These are phyloP conservation scores for Hemileccinum rubropunctum DNA, from an alignment of 768 basidiomycete genomes.

Conservation along the genomic window DNA sequence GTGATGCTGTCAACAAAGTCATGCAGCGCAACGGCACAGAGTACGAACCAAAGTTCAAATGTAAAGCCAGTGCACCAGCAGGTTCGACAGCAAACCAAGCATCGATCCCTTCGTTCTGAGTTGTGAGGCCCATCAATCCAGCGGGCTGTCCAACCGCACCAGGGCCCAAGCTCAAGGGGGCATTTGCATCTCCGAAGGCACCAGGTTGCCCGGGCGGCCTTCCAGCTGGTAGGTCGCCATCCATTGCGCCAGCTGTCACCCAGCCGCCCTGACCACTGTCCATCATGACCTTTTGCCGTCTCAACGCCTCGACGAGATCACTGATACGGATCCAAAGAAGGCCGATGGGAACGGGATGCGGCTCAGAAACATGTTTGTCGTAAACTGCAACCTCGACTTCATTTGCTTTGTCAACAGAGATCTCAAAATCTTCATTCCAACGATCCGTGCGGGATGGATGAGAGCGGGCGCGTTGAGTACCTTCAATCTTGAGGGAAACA, in stretches of 20 bases:
- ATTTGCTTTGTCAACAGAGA: conserved; percentile 95
- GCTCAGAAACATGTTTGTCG: conserved; percentile 83
- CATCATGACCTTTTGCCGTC: conserved; percentile 87
- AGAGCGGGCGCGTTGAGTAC: conserved; percentile 87
- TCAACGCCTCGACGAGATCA: conserved; percentile 89
- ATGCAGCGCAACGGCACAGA: background rate
- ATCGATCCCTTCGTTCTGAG: conserved; percentile 75
- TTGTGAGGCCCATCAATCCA: conserved; percentile 21
- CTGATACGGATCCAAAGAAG: conserved; percentile 92
- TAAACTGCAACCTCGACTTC: conserved; percentile 97
- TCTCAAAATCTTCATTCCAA: conserved; percentile 98
- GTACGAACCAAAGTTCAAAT: conserved; percentile 86
- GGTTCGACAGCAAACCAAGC: conserved; percentile 98
- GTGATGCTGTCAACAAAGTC: conserved; percentile 7
- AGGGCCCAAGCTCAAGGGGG: conserved; percentile 38
- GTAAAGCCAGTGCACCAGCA: conserved; percentile 86
- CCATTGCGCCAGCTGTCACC: conserved; percentile 94
- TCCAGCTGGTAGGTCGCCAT: conserved; percentile 49
- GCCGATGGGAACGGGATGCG: conserved; percentile 85
- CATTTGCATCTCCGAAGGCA: conserved; percentile 44
- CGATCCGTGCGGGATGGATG: conserved; percentile 92
- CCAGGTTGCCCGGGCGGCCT: conserved; percentile 51
- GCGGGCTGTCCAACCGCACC: conserved; percentile 28
- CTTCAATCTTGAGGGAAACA: conserved; percentile 95
- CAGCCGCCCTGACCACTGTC: conserved; percentile 88